Percentiles rank a stretch among this genome's conserved stretches.
Evolutionary conservation across 73 alveolate species (phyloP).

Genomic region (Paramecium biaurelia): DNA sequence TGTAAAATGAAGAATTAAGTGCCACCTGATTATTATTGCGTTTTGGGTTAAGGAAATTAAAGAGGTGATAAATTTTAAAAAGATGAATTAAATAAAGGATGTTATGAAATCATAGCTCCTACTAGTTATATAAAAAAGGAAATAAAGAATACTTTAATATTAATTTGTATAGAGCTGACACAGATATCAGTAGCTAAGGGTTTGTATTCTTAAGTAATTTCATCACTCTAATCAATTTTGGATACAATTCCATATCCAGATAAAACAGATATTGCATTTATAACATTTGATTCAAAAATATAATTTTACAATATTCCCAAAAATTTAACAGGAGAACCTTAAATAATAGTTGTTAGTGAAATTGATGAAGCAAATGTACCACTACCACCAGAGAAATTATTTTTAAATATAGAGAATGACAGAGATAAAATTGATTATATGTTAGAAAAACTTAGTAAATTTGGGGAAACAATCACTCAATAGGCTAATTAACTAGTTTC

Average conservation of each 20-base stretch:
- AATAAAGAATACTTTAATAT: constrained; percentile 48
- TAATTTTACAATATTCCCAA: constrained; percentile 70
- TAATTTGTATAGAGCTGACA: constrained; percentile 75
- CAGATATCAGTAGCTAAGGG: constrained; percentile 65
- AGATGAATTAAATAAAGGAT: constrained; percentile 75
- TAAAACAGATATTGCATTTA: constrained; percentile 69
- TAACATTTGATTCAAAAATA: constrained; percentile 71
- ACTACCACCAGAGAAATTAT: constrained; percentile 69
- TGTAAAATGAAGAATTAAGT: constrained; percentile 70
- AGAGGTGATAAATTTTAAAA: constrained; percentile 71
- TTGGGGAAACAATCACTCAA: constrained; percentile 12
- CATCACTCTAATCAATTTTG: constrained; percentile 63
- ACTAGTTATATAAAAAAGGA: constrained; percentile 62
- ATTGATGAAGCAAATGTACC: constrained; percentile 78
- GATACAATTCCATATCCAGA: constrained; percentile 77
- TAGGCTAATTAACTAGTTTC: constrained; percentile 49
- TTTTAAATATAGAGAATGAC: constrained; percentile 69
- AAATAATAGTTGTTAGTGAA: constrained; percentile 68
- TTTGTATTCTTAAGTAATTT: constrained; percentile 56
- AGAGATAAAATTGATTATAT: constrained; percentile 76
- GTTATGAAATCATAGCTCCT: constrained; percentile 80
- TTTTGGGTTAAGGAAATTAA: constrained; percentile 47
- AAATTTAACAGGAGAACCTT: constrained; percentile 70
- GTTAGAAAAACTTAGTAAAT: constrained; percentile 68
- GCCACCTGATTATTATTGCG: constrained; percentile 66